These are phyloP conservation scores for Cryptomeria japonica DNA, from an alignment of 75 land plant genomes.

Conservation along the genomic window DNA sequence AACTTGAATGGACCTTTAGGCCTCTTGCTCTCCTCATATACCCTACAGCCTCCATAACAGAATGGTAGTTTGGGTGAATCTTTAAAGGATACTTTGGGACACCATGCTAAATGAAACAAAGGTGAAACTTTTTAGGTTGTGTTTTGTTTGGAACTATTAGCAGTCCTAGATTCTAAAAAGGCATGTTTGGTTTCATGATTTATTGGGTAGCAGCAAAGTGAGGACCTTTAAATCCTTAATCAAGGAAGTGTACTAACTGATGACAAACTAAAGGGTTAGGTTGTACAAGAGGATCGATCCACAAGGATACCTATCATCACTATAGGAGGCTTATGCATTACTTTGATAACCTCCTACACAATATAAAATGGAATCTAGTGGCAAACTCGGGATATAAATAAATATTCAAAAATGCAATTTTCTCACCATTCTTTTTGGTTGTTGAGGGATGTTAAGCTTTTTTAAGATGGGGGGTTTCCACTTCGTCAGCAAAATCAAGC, in stretches of 20 bases:
- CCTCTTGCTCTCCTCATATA: too few relatives aligned
- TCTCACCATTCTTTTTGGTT: background rate
- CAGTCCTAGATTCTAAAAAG: background rate
- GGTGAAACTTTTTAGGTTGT: too few relatives aligned
- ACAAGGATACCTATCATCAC: background rate
- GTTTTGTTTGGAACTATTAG: too few relatives aligned
- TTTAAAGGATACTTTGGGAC: too few relatives aligned
- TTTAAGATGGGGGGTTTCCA: background rate
- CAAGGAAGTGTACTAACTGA: too few relatives aligned
- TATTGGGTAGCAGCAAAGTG: background rate
- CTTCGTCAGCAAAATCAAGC: too few relatives aligned
- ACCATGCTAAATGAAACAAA: too few relatives aligned
- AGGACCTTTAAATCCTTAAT: background rate
- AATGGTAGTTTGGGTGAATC: too few relatives aligned
- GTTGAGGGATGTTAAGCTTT: background rate
- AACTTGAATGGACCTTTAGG: too few relatives aligned
- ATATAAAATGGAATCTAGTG: background rate
- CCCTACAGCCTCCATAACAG: too few relatives aligned
- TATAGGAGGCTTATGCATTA: background rate
- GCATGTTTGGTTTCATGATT: background rate
- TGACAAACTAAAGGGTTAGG: background rate
- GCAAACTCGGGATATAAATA: background rate
- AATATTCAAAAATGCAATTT: background rate
- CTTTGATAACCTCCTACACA: background rate
- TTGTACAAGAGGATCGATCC: background rate